A percentile compares a stretch with the other conserved stretches of the same genome.
phyloP scores from a whole-genome alignment of 2,329 filamentous ascomycete species.

The Chrysosporium queenslandicum region DNA sequence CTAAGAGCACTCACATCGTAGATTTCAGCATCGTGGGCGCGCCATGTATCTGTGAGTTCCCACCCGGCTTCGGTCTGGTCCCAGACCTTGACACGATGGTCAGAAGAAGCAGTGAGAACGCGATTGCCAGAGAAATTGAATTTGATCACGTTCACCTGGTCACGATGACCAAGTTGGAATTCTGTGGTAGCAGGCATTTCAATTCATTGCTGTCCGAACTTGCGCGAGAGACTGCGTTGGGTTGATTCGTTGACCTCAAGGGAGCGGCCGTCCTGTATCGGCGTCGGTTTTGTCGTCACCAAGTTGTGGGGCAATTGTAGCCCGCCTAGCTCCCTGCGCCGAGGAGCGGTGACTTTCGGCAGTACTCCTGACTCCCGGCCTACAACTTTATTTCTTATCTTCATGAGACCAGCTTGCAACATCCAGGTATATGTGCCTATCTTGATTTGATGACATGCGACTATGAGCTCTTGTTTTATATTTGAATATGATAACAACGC shows the following conservation, averaged over 20 bases:
- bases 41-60: slow-evolving; percentile 77
- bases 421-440: neutral
- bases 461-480: neutral
- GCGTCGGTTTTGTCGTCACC: neutral
- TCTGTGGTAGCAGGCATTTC: slow-evolving; percentile 33
- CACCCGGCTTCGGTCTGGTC: slow-evolving; percentile 65
- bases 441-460: neutral
- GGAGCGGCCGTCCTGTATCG: too few species aligned
- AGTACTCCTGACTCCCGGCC: neutral
- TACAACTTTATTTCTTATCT: neutral
- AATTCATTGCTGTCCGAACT: neutral
- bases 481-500: slow-evolving; percentile 29
- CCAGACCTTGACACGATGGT: slow-evolving; percentile 88
- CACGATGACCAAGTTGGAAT: slow-evolving; percentile 39
- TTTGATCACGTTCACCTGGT: slow-evolving; percentile 72
- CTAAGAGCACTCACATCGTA: slow-evolving; percentile 68
- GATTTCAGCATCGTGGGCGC: slow-evolving; percentile 81
- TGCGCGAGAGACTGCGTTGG: neutral
- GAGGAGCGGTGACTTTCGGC: too few species aligned
- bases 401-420: slow-evolving; percentile 7
- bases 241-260: neutral
- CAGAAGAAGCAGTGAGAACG: slow-evolving; percentile 81
- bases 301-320: neutral
- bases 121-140: slow-evolving; percentile 91
- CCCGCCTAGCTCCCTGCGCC: too few species aligned